Conservation (phyloP, 2,329 filamentous ascomycete species). For the Ceratocystis destructans region DNA sequence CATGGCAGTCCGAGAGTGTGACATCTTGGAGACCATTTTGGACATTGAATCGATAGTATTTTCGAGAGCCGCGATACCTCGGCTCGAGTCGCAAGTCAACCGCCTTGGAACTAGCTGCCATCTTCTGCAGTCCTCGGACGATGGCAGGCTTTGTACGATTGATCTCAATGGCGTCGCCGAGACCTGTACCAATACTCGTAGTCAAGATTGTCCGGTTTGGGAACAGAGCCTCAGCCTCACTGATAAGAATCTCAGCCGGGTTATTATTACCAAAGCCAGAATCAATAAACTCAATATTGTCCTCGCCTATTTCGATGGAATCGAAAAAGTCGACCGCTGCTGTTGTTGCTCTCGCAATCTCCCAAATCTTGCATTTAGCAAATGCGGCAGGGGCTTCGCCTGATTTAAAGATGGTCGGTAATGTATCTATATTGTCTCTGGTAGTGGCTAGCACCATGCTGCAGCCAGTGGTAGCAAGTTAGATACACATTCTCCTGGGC, state of each 20-base stretch:
- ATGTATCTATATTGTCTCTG: constrained; percentile 13
- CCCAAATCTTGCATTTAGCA: constrained; percentile 24
- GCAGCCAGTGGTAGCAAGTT: neutral
- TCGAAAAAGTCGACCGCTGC: constrained; percentile 25
- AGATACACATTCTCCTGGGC: neutral
- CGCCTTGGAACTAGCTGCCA: neutral
- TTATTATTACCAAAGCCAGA: constrained; percentile 26
- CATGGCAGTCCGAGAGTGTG: constrained; percentile 23
- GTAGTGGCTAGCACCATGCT: neutral
- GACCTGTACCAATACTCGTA: constrained; percentile 24
- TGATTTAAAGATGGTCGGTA: constrained; percentile 22
- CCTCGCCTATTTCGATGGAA: constrained; percentile 23
- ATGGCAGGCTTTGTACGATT: constrained; percentile 9
- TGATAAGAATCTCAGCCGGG: constrained; percentile 24
- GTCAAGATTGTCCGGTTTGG: constrained; percentile 20
- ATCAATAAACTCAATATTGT: constrained; percentile 24
- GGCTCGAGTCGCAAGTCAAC: constrained; percentile 11
- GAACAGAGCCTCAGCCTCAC: constrained; percentile 23
- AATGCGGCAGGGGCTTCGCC: constrained; percentile 22
- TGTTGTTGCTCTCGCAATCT: constrained; percentile 25
- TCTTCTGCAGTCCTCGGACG: neutral
- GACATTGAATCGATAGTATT: constrained; percentile 24
- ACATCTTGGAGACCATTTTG: constrained; percentile 23
- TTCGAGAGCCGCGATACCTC: constrained; percentile 19
- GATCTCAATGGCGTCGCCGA: constrained; percentile 21